Base-by-base conservation (phyloP, 2,329 filamentous ascomycete genomes). In the Volutella citrinella region DNA sequence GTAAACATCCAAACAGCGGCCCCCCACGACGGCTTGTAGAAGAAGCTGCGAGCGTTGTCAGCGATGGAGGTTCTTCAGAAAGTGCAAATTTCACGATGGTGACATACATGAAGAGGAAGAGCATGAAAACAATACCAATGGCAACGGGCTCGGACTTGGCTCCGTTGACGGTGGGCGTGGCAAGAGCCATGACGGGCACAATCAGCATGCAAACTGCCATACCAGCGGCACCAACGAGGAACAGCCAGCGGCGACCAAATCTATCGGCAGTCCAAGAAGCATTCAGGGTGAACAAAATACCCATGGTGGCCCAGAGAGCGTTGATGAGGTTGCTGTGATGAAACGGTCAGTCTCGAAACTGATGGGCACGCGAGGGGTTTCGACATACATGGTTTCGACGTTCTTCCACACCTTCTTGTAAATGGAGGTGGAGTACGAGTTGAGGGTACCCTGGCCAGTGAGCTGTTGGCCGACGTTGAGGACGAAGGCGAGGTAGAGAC, bases 1-100 rank as follows among this genome's bases (percentile, higher is more conserved):
- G 80, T 84, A 74, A 76, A 84, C 55, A 84, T 84, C 80, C 81
- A 85, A 13, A 78, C 76, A 5, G 79, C 83, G 3, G 80, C 80
- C 31, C 80, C 80, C 78, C 80, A 84, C 1, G 76, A 80, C 5
- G 80, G 80, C 55, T 84, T 85, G 62, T 84, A 79, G 63, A 80
- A 80, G 59, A 79, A 70, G 19, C 78, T 52, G 23, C 8, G 5
- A 31, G 8, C 2, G 2, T 10, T 27, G 30, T 43, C 19, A 30
- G 38, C 13, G 14, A 45, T 19, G 33, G 28, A 19, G 7, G 16
- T 17, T 8, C 3, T 14, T 4, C 7, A 6, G 19, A 13, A 11
- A 11, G 5, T 11, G 13, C 10, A 7, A 7, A n/a, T n/a, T n/a
- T n/a, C 5, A 6, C 10, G 15, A 16, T 4, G n/a, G 13, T 12